Evolutionary conservation across 768 basidiomycete genomes (phyloP).

Genomic region (Lentinula edodes): DNA sequence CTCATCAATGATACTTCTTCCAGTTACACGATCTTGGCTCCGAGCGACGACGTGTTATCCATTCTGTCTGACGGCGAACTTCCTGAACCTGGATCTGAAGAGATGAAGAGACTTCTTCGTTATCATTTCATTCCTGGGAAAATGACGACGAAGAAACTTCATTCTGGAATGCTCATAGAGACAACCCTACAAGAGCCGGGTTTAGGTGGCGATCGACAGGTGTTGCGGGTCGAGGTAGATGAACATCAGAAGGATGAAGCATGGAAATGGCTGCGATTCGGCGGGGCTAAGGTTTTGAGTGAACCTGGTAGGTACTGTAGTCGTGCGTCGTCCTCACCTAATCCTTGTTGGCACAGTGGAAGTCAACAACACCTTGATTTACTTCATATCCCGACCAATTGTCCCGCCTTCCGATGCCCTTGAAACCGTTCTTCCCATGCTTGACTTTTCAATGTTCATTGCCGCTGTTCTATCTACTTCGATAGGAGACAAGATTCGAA

Average conservation of each 20-base stretch:
- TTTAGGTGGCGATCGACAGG: slow-evolving; percentile 63
- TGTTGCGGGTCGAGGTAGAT: slow-evolving; percentile 60
- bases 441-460: slow-evolving; percentile 89
- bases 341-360: slow-evolving; percentile 42
- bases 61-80: slow-evolving; percentile 47
- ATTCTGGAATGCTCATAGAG: slow-evolving; percentile 69
- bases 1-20: slow-evolving; percentile 67
- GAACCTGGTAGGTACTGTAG: slow-evolving; percentile 54
- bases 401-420: slow-evolving; percentile 79
- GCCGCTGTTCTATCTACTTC: slow-evolving; percentile 85
- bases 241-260: slow-evolving; percentile 40
- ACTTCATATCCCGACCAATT: slow-evolving; percentile 82
- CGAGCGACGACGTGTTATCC: slow-evolving; percentile 77
- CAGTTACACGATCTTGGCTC: slow-evolving; percentile 87
- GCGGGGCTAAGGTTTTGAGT: slow-evolving; percentile 75
- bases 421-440: slow-evolving; percentile 70
- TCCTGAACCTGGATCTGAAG: slow-evolving; percentile 60
- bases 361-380: slow-evolving; percentile 76
- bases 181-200: slow-evolving; percentile 74
- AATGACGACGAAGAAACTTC: slow-evolving; percentile 65
- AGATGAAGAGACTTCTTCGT: slow-evolving; percentile 65
- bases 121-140: slow-evolving; percentile 92
- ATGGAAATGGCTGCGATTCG: slow-evolving; percentile 66
- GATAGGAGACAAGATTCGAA: slow-evolving; percentile 65
- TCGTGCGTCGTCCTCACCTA: slow-evolving; percentile 5